Conservation (phyloP, 1,139 yeast genomes). For the Lodderomyces oxycetoniae region DNA sequence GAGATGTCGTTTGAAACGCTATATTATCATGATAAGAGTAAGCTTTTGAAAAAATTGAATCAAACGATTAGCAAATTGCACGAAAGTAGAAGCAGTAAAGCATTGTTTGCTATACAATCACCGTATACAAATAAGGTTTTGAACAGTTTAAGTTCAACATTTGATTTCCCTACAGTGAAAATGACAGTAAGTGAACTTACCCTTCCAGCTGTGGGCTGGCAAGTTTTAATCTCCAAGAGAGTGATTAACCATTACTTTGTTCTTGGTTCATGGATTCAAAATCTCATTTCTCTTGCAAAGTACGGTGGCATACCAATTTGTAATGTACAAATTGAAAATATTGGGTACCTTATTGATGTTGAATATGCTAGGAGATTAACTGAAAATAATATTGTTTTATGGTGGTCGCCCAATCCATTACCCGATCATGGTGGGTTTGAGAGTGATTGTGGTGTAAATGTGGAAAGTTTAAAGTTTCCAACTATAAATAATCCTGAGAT, state of each 20-base stretch:
- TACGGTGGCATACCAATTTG: constrained; percentile 84
- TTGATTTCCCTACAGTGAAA: constrained; percentile 62
- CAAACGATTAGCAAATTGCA: constrained; percentile 52
- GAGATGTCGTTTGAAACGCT: constrained; percentile 48
- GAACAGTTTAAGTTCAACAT: constrained; percentile 39
- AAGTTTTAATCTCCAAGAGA: constrained; percentile 60
- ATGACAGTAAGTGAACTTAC: constrained; percentile 53
- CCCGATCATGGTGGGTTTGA: constrained; percentile 90
- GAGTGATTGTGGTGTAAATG: constrained; percentile 48
- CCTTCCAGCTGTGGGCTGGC: constrained; percentile 88
- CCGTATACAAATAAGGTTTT: constrained; percentile 50
- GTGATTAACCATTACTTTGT: constrained; percentile 69
- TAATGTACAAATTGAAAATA: constrained; percentile 71
- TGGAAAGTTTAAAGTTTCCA: constrained; percentile 67
- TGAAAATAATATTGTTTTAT: constrained; percentile 64
- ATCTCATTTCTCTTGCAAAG: constrained; percentile 59
- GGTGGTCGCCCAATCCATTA: constrained; percentile 86
- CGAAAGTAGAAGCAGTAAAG: constrained; percentile 65
- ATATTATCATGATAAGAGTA: constrained; percentile 46
- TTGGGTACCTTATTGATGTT: constrained; percentile 77
- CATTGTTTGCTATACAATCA: constrained; percentile 69
- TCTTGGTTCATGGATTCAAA: constrained; percentile 69
- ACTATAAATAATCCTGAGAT: constrained; percentile 74
- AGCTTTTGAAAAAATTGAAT: constrained; percentile 52
- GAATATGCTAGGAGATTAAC: constrained; percentile 76